Evolutionary conservation across 2,329 filamentous ascomycete genomes (phyloP).

Genomic region (Sarocladium oryzae): DNA sequence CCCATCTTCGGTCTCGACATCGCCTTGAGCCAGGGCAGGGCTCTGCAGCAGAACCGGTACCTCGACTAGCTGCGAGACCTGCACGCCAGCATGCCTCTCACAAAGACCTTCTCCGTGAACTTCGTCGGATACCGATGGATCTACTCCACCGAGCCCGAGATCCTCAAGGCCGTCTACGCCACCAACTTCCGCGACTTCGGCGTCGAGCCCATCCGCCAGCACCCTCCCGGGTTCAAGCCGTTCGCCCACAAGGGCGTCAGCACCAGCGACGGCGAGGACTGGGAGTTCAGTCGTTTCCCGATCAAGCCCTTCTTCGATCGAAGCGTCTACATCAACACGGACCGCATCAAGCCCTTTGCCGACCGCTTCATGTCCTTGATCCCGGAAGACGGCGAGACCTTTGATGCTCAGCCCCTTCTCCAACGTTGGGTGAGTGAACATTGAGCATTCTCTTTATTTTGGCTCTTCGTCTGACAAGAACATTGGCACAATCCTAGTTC

Average conservation of each 20-base stretch:
- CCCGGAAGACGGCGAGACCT: slow-evolving; percentile 15
- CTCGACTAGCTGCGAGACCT: slow-evolving; percentile 16
- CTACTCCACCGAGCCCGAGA: slow-evolving; percentile 17
- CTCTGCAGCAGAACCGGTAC: slow-evolving; percentile 15
- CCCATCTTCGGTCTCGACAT: slow-evolving; percentile 16
- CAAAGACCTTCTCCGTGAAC: slow-evolving; percentile 17
- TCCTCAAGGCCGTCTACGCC: slow-evolving; percentile 17
- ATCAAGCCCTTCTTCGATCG: slow-evolving; percentile 18
- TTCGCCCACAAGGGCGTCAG: slow-evolving; percentile 15
- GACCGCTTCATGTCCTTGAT: slow-evolving; percentile 11
- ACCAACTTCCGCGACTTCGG: slow-evolving; percentile 17
- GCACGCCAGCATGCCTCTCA: slow-evolving; percentile 11
- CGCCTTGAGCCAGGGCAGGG: slow-evolving; percentile 14
- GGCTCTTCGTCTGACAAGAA: not conserved
- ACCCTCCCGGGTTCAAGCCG: slow-evolving; percentile 13
- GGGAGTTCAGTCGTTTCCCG: slow-evolving; percentile 15
- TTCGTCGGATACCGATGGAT: slow-evolving; percentile 16
- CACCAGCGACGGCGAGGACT: slow-evolving; percentile 15
- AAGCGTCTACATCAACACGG: slow-evolving; percentile 15
- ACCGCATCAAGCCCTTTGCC: slow-evolving; percentile 14
- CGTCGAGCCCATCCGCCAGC: slow-evolving; percentile 16
- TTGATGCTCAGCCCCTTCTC: slow-evolving; percentile 14
- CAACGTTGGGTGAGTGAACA: slow-evolving; percentile 14
- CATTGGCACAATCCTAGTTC: slow-evolving; percentile 9
- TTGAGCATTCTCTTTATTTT: too few relatives aligned